Evolutionary conservation across 345 rosid species (phyloP).

Genomic region (Melaleuca quinquenervia): DNA sequence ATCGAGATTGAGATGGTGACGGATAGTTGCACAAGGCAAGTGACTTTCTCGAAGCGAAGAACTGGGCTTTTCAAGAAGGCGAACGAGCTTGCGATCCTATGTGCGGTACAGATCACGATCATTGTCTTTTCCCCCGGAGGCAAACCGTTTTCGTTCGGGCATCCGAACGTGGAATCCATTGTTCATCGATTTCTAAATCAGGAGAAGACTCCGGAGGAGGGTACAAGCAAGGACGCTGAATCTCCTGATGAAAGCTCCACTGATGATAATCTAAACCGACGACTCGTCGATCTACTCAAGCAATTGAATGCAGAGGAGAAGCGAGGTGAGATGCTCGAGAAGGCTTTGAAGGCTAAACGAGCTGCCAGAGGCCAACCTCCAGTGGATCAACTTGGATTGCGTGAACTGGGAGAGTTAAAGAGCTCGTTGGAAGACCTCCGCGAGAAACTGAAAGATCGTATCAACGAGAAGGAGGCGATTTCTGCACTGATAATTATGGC

Average conservation of each 20-base stretch:
- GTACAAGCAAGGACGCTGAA: background rate
- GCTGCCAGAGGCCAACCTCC: background rate
- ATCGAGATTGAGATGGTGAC: slow-evolving; percentile 54
- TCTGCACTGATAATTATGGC: slow-evolving; percentile 19
- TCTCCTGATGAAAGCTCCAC: background rate
- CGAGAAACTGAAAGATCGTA: slow-evolving; percentile 7
- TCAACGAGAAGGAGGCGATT: slow-evolving; percentile 22
- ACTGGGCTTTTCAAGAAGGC: slow-evolving; percentile 66
- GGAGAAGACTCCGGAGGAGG: background rate
- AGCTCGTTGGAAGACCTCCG: slow-evolving; percentile 12
- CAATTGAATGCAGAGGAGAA: slow-evolving; percentile 23
- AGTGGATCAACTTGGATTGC: background rate
- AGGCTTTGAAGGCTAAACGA: slow-evolving; percentile 13
- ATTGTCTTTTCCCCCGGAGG: slow-evolving; percentile 67
- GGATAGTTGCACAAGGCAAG: slow-evolving; percentile 47
- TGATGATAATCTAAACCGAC: background rate
- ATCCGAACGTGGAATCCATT: slow-evolving; percentile 43
- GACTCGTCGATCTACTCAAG: slow-evolving; percentile 7
- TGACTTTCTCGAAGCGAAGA: slow-evolving; percentile 61
- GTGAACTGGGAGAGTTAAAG: slow-evolving; percentile 17
- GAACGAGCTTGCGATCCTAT: slow-evolving; percentile 41
- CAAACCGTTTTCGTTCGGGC: slow-evolving; percentile 58
- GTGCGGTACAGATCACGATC: slow-evolving; percentile 41
- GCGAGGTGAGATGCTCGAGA: slow-evolving; percentile 12
- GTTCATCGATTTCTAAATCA: slow-evolving; percentile 22